A percentile compares a stretch with the other conserved stretches of the same genome.
Evolutionary conservation across 306 rosid genomes (phyloP).

Genomic region (Herpetospermum pedunculosum): DNA sequence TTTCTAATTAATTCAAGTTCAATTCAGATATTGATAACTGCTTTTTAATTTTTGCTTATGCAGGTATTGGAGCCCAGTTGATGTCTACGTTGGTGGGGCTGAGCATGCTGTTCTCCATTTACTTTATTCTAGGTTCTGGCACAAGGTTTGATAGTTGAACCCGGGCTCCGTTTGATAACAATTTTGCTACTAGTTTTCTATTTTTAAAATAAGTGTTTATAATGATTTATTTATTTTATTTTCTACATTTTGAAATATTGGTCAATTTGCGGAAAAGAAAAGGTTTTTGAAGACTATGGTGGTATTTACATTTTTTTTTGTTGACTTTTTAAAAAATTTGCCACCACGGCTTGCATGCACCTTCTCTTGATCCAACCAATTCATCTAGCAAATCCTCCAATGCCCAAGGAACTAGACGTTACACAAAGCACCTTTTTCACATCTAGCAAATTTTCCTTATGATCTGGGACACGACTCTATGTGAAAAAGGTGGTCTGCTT

Average conservation of each 20-base stretch:
- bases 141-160: slow-evolving; percentile 57
- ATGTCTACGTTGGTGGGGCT: slow-evolving; percentile 93
- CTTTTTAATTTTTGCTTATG: not conserved
- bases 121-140: slow-evolving; percentile 98
- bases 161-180: not conserved
- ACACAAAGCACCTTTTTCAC: too few species aligned
- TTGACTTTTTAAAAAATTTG: too few species aligned
- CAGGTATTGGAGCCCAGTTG: slow-evolving; percentile 98
- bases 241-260: not conserved
- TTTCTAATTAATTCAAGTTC: not conserved
- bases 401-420: too few species aligned
- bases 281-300: not conserved
- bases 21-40: not conserved
- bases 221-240: not conserved
- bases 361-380: too few species aligned
- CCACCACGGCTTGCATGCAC: too few species aligned
- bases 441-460: too few species aligned
- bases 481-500: too few species aligned
- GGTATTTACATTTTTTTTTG: too few species aligned
- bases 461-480: too few species aligned
- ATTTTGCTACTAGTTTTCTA: not conserved
- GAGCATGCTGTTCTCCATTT: slow-evolving; percentile 98
- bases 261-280: not conserved
- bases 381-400: too few species aligned
- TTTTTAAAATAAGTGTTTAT: not conserved